Conservation (phyloP, 768 basidiomycete species). For the Sarcodon aspratus region DNA sequence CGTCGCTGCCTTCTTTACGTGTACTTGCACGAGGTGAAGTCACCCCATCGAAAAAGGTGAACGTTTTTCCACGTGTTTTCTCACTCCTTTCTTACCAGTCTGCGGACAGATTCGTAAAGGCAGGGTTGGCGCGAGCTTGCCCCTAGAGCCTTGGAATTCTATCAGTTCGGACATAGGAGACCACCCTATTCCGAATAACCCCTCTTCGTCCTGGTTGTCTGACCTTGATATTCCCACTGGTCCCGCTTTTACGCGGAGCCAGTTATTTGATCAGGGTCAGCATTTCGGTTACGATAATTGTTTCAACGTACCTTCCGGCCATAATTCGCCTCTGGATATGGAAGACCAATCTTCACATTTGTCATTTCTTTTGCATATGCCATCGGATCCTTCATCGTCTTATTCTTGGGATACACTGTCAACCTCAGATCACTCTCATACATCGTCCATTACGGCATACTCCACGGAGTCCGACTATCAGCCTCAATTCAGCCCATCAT, state of each 20-base stretch:
- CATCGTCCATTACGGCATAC: background rate
- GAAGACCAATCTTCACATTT: background rate
- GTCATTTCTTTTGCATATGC: background rate
- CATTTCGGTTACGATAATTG: slow-evolving; percentile 11
- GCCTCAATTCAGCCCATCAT: background rate
- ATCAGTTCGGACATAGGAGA: slow-evolving; percentile 11
- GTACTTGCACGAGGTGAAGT: slow-evolving; percentile 25
- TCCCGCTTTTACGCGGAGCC: background rate
- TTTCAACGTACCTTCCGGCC: background rate
- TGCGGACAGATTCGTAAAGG: slow-evolving; percentile 26
- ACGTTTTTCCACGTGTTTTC: slow-evolving; percentile 2
- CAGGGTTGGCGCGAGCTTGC: slow-evolving; percentile 28
- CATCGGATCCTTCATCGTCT: background rate
- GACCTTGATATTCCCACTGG: background rate
- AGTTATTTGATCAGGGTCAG: background rate
- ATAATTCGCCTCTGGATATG: background rate
- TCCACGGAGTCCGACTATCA: background rate
- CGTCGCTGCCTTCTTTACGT: slow-evolving; percentile 31
- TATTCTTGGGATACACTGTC: background rate
- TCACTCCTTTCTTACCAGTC: background rate
- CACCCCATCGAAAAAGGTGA: slow-evolving; percentile 26
- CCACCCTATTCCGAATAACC: background rate
- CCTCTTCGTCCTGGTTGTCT: background rate
- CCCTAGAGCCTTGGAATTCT: slow-evolving; percentile 27
- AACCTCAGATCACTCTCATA: background rate